These are phyloP conservation scores for Datisca glomerata DNA, from an alignment of 306 rosid genomes.

Conservation along the genomic window DNA sequence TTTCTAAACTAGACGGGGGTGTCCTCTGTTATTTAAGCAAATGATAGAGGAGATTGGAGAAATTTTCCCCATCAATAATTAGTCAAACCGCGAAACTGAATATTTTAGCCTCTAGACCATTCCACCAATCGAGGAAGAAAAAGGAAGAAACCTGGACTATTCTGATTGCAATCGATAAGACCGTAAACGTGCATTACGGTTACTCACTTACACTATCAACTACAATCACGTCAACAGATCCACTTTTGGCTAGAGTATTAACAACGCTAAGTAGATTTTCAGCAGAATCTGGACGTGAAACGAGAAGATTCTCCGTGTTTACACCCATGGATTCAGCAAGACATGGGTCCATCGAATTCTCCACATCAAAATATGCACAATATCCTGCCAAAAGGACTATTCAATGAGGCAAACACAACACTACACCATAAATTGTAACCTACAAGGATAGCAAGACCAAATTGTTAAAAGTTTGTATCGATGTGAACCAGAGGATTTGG, in stretches of 20 bases:
- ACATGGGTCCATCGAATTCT: constrained; percentile 64
- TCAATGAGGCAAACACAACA: background rate
- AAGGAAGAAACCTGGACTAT: no score
- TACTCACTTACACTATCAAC: constrained; percentile 71
- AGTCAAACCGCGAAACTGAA: no score
- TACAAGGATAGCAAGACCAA: constrained; percentile 6
- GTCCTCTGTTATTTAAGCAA: no score
- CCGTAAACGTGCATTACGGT: background rate
- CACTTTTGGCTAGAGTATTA: constrained; percentile 67
- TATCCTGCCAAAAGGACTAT: constrained; percentile 40
- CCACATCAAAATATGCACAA: constrained; percentile 88
- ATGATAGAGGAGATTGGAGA: no score
- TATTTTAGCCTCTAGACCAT: no score
- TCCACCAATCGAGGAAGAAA: no score
- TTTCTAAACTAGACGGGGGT: no score
- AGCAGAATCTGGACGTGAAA: constrained; percentile 59
- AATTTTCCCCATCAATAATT: no score
- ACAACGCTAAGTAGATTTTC: constrained; percentile 71
- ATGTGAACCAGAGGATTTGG: no score
- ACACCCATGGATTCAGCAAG: constrained; percentile 81
- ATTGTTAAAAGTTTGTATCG: background rate
- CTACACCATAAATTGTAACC: no score
- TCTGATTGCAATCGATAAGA: constrained; percentile 3
- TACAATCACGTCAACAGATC: constrained; percentile 78
- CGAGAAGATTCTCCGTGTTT: constrained; percentile 57